Conservation (phyloP, 352 stramenopile species). For the Peronosclerospora sorghi region DNA sequence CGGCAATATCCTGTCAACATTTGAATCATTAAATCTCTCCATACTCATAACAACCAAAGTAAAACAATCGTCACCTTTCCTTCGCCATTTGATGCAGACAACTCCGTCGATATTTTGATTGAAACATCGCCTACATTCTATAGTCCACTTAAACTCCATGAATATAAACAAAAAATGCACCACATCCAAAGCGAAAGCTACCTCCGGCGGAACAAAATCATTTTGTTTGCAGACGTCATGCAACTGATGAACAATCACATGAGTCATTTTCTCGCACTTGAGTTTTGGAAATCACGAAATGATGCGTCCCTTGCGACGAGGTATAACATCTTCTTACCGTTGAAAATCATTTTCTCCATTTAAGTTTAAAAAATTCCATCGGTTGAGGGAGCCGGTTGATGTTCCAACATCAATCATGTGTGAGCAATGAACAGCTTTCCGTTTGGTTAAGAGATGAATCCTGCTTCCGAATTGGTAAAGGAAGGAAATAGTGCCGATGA, state of each 20-base stretch:
- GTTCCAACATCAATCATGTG: neutral
- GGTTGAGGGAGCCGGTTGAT: neutral
- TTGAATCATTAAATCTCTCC: no score
- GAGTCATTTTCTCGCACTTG: no score
- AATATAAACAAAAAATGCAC: no score
- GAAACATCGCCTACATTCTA: no score
- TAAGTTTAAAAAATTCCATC: constrained; percentile 3
- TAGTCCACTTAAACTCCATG: no score
- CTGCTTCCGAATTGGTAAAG: neutral
- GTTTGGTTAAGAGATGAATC: constrained; percentile 5
- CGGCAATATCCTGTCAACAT: no score
- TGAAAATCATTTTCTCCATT: neutral
- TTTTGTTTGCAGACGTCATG: constrained; percentile 4
- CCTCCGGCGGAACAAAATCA: constrained; percentile 4
- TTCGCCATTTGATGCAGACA: no score
- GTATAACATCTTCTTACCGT: constrained; percentile 1
- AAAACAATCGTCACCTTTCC: no score
- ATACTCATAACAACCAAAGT: no score
- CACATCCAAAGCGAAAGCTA: neutral
- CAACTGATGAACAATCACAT: neutral
- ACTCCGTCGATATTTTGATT: no score
- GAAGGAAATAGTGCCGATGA: constrained; percentile 6
- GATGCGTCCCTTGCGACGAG: constrained; percentile 2
- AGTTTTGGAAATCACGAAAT: neutral
- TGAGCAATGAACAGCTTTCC: no score